Evolutionary conservation across 306 rosid species (phyloP), one percentile per base, ranked within the genome.

Genomic region (Fagus sylvatica): DNA sequence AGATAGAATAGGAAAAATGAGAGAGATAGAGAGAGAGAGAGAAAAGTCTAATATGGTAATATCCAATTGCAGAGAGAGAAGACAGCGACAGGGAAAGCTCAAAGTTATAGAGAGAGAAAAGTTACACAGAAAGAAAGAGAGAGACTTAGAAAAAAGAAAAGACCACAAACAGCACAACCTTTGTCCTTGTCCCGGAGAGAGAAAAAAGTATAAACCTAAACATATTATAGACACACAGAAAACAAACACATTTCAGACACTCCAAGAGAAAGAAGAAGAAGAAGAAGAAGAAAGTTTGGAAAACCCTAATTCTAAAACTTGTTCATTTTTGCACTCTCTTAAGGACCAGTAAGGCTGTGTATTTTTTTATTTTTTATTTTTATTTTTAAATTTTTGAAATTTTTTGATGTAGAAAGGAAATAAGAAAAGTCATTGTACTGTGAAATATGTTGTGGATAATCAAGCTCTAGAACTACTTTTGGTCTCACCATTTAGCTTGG

Each of bases 231-330:
- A 48, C 53, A 71, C 42, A 36, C 7, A 37, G 30, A 66, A 53
- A 66, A 74, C 49, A 69, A 32, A 33, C 28, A 80, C 67, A 75
- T 70, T 60, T 79, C 75, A 30, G 40, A 60, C 40, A 8, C 19
- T 3, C 4, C 12, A 32, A 19, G 49, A 73, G 28, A 22, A 22
- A 22, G 28, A 22, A 22, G 28, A 22, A 22, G 28, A 22, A 22
- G 28, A 19, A 57, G 64, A 57, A 28, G 64, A 22, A 39, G 40
- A 22, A 22, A 22, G 28, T 22, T 69, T 49, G 19, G n/a, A 7
- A 75, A 80, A 77, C 80, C 85, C 82, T 80, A 80, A 77, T 73
- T 82, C 80, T 73, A 61, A 84, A 78, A 60, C 11, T 56, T 71
- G 3, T 75, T 70, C 62, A 51, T 69, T 69, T 80, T 74, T 17